Percentiles rank a stretch among this genome's conserved stretches.
Conservation (phyloP, 176 grass and related monocot species). For the Aegilops bicornis region DNA sequence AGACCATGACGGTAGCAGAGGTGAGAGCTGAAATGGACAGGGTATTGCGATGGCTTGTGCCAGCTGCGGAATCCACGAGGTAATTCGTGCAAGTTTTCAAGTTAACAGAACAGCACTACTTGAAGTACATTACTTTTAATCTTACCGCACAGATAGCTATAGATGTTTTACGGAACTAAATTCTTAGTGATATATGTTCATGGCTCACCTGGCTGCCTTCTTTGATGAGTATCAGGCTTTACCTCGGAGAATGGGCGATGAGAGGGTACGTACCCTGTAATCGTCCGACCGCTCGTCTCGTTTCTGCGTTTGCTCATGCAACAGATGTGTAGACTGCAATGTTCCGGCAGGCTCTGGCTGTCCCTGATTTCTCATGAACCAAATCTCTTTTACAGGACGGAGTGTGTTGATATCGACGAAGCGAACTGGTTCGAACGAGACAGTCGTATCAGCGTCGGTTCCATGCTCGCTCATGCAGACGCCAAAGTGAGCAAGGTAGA, state of each 20-base stretch:
- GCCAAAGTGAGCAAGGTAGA: constrained; percentile 33
- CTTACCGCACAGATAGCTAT: background rate
- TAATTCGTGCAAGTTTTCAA: background rate
- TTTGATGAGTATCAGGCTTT: background rate
- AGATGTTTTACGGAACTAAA: background rate
- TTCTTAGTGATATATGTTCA: background rate
- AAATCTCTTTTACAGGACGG: background rate
- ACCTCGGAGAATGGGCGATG: background rate
- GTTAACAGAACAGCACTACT: background rate
- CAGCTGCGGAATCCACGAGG: constrained; percentile 51
- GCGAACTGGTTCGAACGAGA: background rate
- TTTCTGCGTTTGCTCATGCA: background rate
- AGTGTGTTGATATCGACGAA: background rate
- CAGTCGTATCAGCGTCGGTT: background rate
- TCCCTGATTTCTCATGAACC: background rate
- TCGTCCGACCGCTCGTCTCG: too few species aligned
- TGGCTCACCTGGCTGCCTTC: background rate
- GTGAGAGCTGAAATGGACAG: constrained; percentile 53
- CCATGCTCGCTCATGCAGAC: background rate
- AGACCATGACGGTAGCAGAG: constrained; percentile 29
- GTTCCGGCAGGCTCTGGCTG: background rate
- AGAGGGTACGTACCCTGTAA: background rate
- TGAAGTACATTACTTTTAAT: background rate
- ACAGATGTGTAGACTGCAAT: background rate
- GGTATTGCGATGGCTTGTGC: constrained; percentile 53